These are phyloP conservation scores for Camillea tinctor DNA, from an alignment of 2,329 filamentous ascomycete genomes.

Conservation along the genomic window DNA sequence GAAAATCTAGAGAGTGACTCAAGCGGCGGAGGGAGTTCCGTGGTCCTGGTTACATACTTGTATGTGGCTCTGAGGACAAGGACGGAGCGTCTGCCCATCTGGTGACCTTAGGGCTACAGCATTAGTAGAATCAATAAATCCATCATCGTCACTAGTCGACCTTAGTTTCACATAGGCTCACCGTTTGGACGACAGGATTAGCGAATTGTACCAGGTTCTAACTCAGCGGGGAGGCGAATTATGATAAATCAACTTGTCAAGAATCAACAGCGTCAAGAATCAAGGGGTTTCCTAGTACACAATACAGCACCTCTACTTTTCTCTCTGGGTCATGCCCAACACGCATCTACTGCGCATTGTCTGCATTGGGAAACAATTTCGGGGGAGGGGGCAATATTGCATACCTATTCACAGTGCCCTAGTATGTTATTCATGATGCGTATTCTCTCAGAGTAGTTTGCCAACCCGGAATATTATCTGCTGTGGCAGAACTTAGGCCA, in stretches of 20 bases:
- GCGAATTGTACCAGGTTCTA: too few relatives aligned
- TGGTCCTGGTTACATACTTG: neutral
- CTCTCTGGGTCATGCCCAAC: neutral
- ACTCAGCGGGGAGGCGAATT: neutral
- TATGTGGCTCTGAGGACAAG: neutral
- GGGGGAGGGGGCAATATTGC: too few relatives aligned
- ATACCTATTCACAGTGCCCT: too few relatives aligned
- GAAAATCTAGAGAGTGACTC: neutral
- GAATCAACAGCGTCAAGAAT: too few relatives aligned
- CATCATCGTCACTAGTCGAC: too few relatives aligned
- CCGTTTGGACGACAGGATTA: too few relatives aligned
- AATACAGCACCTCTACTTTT: neutral
- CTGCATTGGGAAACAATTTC: neutral
- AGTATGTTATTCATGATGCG: neutral
- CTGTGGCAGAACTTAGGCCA: constrained; percentile 1
- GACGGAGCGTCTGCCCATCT: too few relatives aligned
- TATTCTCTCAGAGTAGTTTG: constrained; percentile 1
- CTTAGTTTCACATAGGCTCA: too few relatives aligned
- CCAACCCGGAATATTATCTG: constrained; percentile 4
- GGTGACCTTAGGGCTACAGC: too few relatives aligned
- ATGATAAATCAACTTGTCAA: neutral
- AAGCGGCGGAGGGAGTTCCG: neutral
- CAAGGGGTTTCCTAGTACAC: neutral
- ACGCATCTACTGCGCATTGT: neutral
- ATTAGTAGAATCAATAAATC: too few relatives aligned